phyloP scores from a whole-genome alignment of 2,329 filamentous ascomycete genomes.

The Aspergillus viridinutans region DNA sequence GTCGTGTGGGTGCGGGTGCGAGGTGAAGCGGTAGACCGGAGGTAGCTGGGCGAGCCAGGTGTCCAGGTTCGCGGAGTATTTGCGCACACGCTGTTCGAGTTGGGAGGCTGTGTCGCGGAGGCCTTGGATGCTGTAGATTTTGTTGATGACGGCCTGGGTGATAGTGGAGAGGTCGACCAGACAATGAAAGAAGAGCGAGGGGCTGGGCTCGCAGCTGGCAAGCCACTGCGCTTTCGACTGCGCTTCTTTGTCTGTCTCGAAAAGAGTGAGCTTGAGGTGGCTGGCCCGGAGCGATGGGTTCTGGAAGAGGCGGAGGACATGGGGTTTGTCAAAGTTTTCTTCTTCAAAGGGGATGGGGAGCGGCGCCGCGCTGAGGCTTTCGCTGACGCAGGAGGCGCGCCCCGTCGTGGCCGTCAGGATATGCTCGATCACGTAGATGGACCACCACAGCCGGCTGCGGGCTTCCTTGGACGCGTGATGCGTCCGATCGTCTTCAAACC shows the following conservation, averaged over 20 bases:
- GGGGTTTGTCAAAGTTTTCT: slow-evolving; percentile 26
- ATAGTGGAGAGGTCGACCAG: slow-evolving; percentile 35
- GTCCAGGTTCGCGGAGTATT: slow-evolving; percentile 29
- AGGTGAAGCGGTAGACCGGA: slow-evolving; percentile 29
- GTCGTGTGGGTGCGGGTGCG: slow-evolving; percentile 19
- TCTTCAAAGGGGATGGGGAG: slow-evolving; percentile 37
- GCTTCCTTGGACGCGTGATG: slow-evolving; percentile 37
- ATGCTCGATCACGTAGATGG: slow-evolving; percentile 39
- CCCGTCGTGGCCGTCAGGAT: slow-evolving; percentile 41
- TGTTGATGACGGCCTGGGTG: slow-evolving; percentile 35
- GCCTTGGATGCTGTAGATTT: slow-evolving; percentile 37
- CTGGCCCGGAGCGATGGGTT: slow-evolving; percentile 13
- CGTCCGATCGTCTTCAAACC: slow-evolving; percentile 33
- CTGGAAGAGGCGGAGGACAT: slow-evolving; percentile 23
- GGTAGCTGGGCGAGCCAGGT: slow-evolving; percentile 34
- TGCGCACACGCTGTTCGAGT: slow-evolving; percentile 31
- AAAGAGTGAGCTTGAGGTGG: slow-evolving; percentile 25
- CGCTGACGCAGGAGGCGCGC: slow-evolving; percentile 36
- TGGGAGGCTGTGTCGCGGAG: slow-evolving; percentile 26
- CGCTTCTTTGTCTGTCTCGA: slow-evolving; percentile 18
- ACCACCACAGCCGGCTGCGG: slow-evolving; percentile 42
- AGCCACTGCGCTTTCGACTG: slow-evolving; percentile 17
- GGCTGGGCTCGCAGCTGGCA: slow-evolving; percentile 20
- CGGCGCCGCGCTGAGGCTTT: slow-evolving; percentile 35
- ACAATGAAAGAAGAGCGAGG: slow-evolving; percentile 36